phyloP scores from a whole-genome alignment of 805 yeast genomes.

The Teunomyces kruisii region DNA sequence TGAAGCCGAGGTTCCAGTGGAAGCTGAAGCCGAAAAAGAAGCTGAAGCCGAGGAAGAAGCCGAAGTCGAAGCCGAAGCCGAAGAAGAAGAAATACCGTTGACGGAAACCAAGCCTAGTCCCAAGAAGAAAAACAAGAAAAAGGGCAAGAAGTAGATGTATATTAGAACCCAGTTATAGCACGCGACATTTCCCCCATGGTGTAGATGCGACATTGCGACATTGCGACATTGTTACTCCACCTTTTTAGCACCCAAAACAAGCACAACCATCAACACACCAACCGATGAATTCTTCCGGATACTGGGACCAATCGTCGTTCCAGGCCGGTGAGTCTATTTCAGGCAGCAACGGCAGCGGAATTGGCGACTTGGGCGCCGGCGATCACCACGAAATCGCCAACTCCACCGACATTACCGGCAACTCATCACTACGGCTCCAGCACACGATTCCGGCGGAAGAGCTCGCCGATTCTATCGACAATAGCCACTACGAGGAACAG shows the following conservation, averaged over 20 bases:
- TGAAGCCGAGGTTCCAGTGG: conserved; percentile 7
- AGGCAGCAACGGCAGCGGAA: conserved; percentile 3
- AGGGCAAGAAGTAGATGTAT: not conserved
- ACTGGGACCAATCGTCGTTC: conserved; percentile 19
- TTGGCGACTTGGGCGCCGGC: not conserved
- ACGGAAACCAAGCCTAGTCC: not conserved
- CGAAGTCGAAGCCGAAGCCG: conserved; percentile 6
- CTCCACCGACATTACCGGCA: conserved; percentile 8
- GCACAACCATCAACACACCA: not conserved
- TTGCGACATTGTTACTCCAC: not conserved
- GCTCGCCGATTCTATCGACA: conserved; percentile 26
- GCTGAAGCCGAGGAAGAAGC: conserved; percentile 5
- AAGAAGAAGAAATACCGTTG: not conserved
- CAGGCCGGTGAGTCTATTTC: conserved; percentile 3
- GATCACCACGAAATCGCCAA: not conserved
- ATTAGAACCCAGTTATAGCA: not conserved
- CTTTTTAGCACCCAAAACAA: too few species aligned
- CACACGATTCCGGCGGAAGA: conserved; percentile 29
- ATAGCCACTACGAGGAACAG: conserved; percentile 18
- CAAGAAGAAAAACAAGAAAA: not conserved
- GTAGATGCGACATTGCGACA: not conserved
- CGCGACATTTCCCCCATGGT: not conserved
- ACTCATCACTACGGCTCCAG: conserved; percentile 27
- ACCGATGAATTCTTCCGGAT: conserved; percentile 27
- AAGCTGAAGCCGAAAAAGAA: conserved; percentile 5